Evolutionary conservation across 371 early-diverging fungal genomes (phyloP), one percentile per base, ranked within the genome.

Genomic region (Mortierella sp.): DNA sequence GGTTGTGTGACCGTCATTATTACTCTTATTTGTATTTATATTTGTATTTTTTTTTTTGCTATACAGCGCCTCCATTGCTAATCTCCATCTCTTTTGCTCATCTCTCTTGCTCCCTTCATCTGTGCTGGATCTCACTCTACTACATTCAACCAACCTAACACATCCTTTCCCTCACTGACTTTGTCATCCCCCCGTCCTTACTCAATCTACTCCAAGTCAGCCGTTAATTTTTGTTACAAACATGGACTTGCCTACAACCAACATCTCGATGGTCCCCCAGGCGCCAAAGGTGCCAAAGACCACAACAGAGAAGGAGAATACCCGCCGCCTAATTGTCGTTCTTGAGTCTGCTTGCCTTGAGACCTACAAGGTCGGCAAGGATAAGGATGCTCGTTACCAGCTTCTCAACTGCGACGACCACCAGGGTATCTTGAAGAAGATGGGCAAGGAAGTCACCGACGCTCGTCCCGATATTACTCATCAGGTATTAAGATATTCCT

Each of bases 361-460:
- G 84, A 97, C 96, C n/a, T 95, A 95, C 77, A 97, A 96, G 87
- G 91, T 97, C 51, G 94, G 96, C 49, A 97, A 96, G 78, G 90
- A 93, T 75, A 96, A 95, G 68, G 94, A 96, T 73, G 96, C 95
- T 37, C 91, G 92, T 75, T 97, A 97, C 83, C 96, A 96, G 81
- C 87, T 98, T 62, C 89, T 97, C 62, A 98, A 98, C 88, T 96
- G 96, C 80, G 99, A 99, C 85, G 98, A 99, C 86, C 99, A 99
- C 85, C 90, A 94, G 76, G 92, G 94, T 58, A 88, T 96, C 69
- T 87, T 97, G 54, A 94, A 94, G 73, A 97, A 97, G 84, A 87
- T 94, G 83, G 91, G 92, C 63, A 87, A 91, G 63, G 96, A 97
- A 74, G 86, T 95, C 45, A 89, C 96, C 28, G 95, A 94, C 75